phyloP scores from a whole-genome alignment of 2,329 filamentous ascomycete species.

The Mycosphaerella arachidis region DNA sequence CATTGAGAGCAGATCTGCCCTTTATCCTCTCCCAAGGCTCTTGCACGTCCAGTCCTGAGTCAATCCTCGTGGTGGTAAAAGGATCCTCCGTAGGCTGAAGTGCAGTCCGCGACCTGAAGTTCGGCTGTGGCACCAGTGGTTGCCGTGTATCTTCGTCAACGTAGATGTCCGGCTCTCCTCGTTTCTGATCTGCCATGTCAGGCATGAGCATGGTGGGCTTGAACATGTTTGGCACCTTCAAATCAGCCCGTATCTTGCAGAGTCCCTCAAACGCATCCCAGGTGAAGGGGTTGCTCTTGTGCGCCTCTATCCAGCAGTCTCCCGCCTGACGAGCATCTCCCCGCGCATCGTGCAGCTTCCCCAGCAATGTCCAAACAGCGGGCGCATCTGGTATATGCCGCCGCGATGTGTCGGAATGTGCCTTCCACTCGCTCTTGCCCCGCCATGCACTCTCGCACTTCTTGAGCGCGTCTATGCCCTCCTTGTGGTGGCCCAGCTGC shows the following conservation, averaged over 20 bases:
- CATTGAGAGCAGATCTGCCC: conserved; percentile 35
- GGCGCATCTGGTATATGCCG: conserved; percentile 76
- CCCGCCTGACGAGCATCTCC: conserved; percentile 78
- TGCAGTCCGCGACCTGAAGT: conserved; percentile 18
- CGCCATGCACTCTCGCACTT: conserved; percentile 73
- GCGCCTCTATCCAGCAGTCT: conserved; percentile 77
- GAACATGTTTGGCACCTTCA: conserved; percentile 83
- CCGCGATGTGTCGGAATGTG: conserved; percentile 71
- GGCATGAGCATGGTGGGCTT: conserved; percentile 63
- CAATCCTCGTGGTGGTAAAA: conserved; percentile 35
- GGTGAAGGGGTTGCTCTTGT: conserved; percentile 91
- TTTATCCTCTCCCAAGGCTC: conserved; percentile 41
- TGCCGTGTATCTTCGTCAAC: conserved; percentile 26
- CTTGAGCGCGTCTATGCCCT: conserved; percentile 79
- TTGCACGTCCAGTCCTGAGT: conserved; percentile 26
- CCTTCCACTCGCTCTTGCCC: conserved; percentile 68
- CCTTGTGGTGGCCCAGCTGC: conserved; percentile 69
- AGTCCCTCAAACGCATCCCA: conserved; percentile 93
- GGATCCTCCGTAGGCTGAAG: conserved; percentile 35
- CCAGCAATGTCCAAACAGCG: conserved; percentile 75
- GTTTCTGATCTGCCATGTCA: conserved; percentile 33
- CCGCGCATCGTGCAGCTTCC: conserved; percentile 79
- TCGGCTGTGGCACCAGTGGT: conserved; percentile 24
- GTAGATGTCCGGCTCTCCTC: conserved; percentile 25
- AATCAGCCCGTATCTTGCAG: conserved; percentile 74